Conservation (phyloP, 169 alveolate genomes). For the Amoebophrya sp. region DNA sequence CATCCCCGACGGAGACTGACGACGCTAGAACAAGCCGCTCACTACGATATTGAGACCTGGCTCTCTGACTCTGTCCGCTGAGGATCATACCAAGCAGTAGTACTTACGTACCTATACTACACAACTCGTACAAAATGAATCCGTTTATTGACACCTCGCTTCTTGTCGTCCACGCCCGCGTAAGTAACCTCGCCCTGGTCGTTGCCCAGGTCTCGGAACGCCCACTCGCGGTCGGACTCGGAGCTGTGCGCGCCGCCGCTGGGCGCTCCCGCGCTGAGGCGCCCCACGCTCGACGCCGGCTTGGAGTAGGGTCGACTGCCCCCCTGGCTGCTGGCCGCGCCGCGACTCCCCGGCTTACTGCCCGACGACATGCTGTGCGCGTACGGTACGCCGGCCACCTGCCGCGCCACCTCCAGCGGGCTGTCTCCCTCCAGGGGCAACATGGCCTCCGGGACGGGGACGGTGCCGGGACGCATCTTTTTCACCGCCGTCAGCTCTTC, state of each 20-base stretch:
- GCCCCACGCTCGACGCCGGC: background rate
- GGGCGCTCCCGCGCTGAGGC: background rate
- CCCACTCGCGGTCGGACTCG: background rate
- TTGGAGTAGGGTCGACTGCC: background rate
- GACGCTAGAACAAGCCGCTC: too few species aligned
- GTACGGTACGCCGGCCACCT: conserved; percentile 9
- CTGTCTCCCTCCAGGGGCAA: background rate
- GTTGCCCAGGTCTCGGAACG: background rate
- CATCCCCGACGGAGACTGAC: too few species aligned
- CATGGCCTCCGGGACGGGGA: conserved; percentile 20
- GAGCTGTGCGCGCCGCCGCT: background rate
- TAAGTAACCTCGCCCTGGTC: background rate
- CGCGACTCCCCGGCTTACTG: background rate
- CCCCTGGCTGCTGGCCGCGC: background rate
- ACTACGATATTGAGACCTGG: too few species aligned
- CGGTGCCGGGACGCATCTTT: conserved; percentile 2
- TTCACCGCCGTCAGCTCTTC: background rate
- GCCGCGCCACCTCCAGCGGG: background rate
- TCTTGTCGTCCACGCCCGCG: background rate
- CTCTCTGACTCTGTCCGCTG: too few species aligned
- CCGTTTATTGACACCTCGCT: background rate
- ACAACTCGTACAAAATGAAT: background rate
- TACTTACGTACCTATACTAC: too few species aligned
- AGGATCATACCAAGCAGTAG: too few species aligned
- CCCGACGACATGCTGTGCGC: background rate